phyloP scores from a whole-genome alignment of 805 yeast genomes.

The Teunomyces pallodes region DNA sequence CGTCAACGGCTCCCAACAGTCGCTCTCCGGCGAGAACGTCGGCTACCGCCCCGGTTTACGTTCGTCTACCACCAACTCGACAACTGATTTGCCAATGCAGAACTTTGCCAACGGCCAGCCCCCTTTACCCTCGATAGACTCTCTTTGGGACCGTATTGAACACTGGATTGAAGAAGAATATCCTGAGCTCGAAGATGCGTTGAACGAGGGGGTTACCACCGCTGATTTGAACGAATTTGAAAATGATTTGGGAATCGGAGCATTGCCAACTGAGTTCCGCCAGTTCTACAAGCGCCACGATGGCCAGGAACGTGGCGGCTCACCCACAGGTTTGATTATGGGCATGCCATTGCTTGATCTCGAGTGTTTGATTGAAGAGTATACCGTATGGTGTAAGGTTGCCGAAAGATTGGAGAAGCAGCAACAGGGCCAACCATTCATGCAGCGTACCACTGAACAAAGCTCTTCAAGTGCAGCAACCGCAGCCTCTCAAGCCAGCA shows the following conservation, averaged over 20 bases:
- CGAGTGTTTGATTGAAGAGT: conserved; percentile 42
- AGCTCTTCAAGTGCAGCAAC: conserved; percentile 10
- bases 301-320: conserved; percentile 45
- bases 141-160: conserved; percentile 44
- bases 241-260: conserved; percentile 41
- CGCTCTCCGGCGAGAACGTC: conserved; percentile 26
- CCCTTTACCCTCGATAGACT: conserved; percentile 44
- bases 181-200: conserved; percentile 43
- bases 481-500: conserved; percentile 13
- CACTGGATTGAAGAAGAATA: conserved; percentile 44
- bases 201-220: conserved; percentile 43
- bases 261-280: conserved; percentile 43
- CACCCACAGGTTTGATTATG: conserved; percentile 45
- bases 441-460: conserved; percentile 24
- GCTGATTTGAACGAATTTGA: conserved; percentile 48
- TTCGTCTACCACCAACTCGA: conserved; percentile 35
- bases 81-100: conserved; percentile 37
- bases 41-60: conserved; percentile 45
- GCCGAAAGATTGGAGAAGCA: conserved; percentile 40
- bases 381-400: conserved; percentile 41
- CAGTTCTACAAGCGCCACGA: conserved; percentile 46
- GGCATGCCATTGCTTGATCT: conserved; percentile 43
- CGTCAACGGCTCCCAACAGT: conserved; percentile 23
- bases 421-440: conserved; percentile 17
- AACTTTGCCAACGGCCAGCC: conserved; percentile 42